Evolutionary conservation across 768 basidiomycete genomes (phyloP), one percentile per base, ranked within the genome.

Genomic region (Suillus lakei): DNA sequence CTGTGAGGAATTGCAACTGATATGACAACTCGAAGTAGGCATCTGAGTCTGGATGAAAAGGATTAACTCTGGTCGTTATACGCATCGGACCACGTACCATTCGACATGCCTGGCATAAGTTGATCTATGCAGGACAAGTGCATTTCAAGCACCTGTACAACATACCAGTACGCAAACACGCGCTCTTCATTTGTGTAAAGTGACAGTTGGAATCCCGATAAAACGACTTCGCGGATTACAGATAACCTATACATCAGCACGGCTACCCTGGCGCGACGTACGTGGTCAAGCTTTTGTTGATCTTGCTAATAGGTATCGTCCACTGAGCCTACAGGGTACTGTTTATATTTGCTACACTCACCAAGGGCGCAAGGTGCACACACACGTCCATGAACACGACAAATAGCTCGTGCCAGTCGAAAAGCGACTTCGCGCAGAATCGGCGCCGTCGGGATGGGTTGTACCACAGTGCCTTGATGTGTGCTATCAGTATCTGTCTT

Each of bases 91-190:
- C 0, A 38, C n/a, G n/a, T 60, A 82, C 87, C 78, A 75, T 79
- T 68, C 43, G 77, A 73, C 7, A 86, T 71, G 13, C 78, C 73
- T 2, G 70, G 67, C 18, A 84, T 56, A 51, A 91, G 62, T 18
- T 77, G 73, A 61, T 91, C 87, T 62, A 91, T 74, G 64, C 80
- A 84, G 4, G 76, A 74, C 10, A 91, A 70, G 68, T 92, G 88
- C 28, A 75, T 75, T 23, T 88, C 85, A 1, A 90, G 77, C 4
- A 93, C 82, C 51, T 83, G 82, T 3, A 83, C 73, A 6, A 81
- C 78, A 70, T 91, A 91, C 89, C 91, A 93, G 76, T 94, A 93
- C 3, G 92, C 89, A 66, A 92, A 86, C 0, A 89, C 80, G 39
- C 80, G 84, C 71, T 95, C 93, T 50, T 90, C 85, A 1, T 82